phyloP scores from a whole-genome alignment of 495 filamentous ascomycete species.

The Hyaloscypha hepaticicola region DNA sequence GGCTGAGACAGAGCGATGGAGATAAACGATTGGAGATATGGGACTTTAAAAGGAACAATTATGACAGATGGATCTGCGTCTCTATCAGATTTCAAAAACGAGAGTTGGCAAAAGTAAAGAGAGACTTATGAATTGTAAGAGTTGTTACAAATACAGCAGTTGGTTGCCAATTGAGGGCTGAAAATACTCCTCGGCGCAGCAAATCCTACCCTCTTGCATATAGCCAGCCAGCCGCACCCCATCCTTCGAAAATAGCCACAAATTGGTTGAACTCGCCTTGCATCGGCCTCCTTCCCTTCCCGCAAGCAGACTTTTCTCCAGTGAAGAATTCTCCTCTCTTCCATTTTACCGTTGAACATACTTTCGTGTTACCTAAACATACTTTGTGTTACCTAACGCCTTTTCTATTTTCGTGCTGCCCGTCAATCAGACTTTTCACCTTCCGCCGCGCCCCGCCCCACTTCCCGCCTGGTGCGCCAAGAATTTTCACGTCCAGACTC shows the following conservation, averaged over 20 bases:
- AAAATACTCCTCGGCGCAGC: neutral
- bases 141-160: neutral
- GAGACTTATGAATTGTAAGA: no score
- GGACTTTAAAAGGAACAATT: neutral
- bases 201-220: neutral
- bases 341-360: neutral
- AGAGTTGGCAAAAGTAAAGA: neutral
- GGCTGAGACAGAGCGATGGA: neutral
- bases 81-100: neutral
- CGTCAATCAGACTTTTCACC: neutral
- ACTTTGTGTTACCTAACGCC: neutral
- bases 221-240: neutral
- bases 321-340: neutral
- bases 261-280: neutral
- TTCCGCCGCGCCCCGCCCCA: neutral
- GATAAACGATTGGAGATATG: neutral
- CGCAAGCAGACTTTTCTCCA: neutral
- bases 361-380: neutral
- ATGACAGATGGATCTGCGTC: neutral
- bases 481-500: neutral
- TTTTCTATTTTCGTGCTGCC: constrained; percentile 7
- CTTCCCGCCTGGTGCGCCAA: neutral
- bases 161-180: neutral
- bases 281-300: neutral
- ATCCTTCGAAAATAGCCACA: neutral